Conservation (phyloP, 1,284 basidiomycete genomes). For the Apiotrichum laibachii region DNA sequence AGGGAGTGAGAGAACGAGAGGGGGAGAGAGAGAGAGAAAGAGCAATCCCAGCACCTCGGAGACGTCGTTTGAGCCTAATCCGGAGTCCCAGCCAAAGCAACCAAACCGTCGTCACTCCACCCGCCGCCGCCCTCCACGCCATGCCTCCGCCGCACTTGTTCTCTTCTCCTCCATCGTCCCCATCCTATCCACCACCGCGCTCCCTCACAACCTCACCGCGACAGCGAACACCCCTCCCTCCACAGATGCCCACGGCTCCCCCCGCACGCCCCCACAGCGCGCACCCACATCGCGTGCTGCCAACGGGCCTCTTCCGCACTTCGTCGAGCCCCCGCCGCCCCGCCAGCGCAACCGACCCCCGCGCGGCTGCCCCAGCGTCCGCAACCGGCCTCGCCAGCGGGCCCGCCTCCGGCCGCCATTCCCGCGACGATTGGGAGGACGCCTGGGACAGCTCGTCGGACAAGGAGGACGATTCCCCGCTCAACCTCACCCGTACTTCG, state of each 20-base stretch:
- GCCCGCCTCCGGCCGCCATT: neutral
- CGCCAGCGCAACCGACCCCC: conserved; percentile 4
- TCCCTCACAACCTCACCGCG: neutral
- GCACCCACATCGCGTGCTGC: conserved; percentile 37
- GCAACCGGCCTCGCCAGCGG: neutral
- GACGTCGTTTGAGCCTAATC: no score
- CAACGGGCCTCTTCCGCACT: conserved; percentile 20
- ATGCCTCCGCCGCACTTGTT: no score
- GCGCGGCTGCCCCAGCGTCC: no score
- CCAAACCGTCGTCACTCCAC: no score
- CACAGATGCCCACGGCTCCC: conserved; percentile 22
- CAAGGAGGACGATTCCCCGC: conserved; percentile 29
- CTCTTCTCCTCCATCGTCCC: neutral
- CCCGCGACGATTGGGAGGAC: conserved; percentile 72
- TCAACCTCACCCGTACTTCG: no score
- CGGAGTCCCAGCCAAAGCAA: no score
- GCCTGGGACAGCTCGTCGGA: conserved; percentile 86
- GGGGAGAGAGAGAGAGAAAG: no score
- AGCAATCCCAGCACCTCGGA: no score
- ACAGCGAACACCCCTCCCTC: conserved; percentile 2
- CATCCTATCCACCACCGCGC: neutral
- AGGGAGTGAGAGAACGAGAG: no score
- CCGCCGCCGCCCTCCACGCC: no score
- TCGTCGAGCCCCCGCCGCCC: conserved; percentile 10
- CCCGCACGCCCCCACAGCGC: conserved; percentile 48